Conservation (phyloP, 139 green algal genomes). For the Asterochloris sp. region DNA sequence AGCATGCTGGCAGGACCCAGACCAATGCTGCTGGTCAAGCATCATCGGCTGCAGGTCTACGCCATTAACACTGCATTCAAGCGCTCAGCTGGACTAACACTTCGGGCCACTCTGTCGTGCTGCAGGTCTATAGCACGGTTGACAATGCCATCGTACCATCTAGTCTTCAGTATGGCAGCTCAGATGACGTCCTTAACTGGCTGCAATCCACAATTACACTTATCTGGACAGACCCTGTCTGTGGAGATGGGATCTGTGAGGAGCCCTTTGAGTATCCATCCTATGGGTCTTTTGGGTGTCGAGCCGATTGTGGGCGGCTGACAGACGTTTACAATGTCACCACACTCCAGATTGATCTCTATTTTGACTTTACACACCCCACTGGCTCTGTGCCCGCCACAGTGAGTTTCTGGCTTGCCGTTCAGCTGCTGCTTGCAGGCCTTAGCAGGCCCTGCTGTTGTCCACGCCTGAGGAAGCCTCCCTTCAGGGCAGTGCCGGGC, state of each 20-base stretch:
- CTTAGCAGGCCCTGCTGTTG: too few relatives aligned
- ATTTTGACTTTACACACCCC: slow-evolving; percentile 71
- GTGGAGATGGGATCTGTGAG: slow-evolving; percentile 78
- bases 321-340: slow-evolving; percentile 66
- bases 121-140: slow-evolving; percentile 48
- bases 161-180: slow-evolving; percentile 28
- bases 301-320: slow-evolving; percentile 75
- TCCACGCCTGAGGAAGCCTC: too few relatives aligned
- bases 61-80: too few relatives aligned
- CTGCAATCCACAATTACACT: slow-evolving; percentile 44
- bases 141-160: slow-evolving; percentile 37
- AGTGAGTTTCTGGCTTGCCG: slow-evolving; percentile 7
- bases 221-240: slow-evolving; percentile 73
- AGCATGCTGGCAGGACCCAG: not conserved
- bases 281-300: slow-evolving; percentile 79
- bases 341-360: slow-evolving; percentile 55
- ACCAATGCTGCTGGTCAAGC: too few relatives aligned
- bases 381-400: slow-evolving; percentile 54
- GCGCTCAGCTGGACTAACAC: not conserved
- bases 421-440: too few relatives aligned
- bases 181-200: slow-evolving; percentile 56
- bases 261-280: slow-evolving; percentile 73
- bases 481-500: too few relatives aligned
- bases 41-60: too few relatives aligned
- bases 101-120: not conserved